phyloP scores from a whole-genome alignment of 2,329 filamentous ascomycete species.

The Colletotrichum tabaci region DNA sequence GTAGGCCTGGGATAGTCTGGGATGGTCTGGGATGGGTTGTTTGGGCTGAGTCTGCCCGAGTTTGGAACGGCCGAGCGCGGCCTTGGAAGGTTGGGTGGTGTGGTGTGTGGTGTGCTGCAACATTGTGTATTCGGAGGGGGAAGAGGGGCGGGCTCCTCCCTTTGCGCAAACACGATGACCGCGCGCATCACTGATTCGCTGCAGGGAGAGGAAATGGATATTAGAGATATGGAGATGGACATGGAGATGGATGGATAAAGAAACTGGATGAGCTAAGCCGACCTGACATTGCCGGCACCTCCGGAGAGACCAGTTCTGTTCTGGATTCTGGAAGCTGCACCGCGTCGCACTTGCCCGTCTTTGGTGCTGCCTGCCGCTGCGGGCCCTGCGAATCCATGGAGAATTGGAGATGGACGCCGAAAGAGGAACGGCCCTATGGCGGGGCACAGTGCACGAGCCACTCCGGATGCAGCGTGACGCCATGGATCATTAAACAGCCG shows the following conservation, averaged over 20 bases:
- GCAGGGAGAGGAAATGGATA: not conserved
- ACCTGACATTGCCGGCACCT: constrained; percentile 6
- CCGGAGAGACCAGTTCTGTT: constrained; percentile 9
- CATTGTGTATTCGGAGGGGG: not conserved
- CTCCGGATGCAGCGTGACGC: constrained; percentile 5
- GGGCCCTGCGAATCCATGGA: not conserved
- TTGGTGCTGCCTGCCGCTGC: constrained; percentile 13
- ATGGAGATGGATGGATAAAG: not conserved
- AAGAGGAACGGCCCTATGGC: constrained; percentile 19
- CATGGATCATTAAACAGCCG: constrained; percentile 25
- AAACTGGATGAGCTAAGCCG: not conserved
- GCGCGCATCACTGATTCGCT: not conserved
- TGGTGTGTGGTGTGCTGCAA: not conserved
- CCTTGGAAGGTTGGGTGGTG: constrained; percentile 13
- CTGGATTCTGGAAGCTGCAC: not conserved
- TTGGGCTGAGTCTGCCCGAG: not conserved
- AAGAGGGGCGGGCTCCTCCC: no score
- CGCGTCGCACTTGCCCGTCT: constrained; percentile 4
- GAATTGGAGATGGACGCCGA: not conserved
- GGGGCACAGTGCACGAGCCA: constrained; percentile 26
- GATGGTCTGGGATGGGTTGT: not conserved
- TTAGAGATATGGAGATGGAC: not conserved
- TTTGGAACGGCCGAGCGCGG: constrained; percentile 30
- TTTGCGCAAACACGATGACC: not conserved
- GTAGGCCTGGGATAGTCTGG: not conserved